Conservation (phyloP, 2,329 filamentous ascomycete species). For the Colletotrichum higginsianum region DNA sequence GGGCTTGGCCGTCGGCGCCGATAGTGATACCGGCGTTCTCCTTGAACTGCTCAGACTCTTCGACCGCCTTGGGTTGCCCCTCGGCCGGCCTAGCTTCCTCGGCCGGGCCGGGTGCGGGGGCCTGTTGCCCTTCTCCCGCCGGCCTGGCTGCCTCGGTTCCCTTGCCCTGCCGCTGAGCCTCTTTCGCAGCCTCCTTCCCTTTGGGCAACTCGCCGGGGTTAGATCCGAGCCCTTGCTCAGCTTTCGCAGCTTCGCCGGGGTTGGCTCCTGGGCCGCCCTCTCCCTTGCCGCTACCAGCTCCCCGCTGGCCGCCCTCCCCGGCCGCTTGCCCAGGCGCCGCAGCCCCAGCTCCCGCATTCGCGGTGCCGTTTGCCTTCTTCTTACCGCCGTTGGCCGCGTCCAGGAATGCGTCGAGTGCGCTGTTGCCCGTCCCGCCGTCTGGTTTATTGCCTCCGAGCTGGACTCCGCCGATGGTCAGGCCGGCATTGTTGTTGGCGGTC, state of each 20-base stretch:
- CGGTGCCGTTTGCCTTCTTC: slow-evolving; percentile 23
- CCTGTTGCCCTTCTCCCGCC: not conserved
- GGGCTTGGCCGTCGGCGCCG: slow-evolving; percentile 20
- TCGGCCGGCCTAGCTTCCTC: not conserved
- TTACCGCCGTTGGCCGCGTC: slow-evolving; percentile 17
- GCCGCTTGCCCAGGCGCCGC: not conserved
- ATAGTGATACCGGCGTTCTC: slow-evolving; percentile 33
- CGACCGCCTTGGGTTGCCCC: slow-evolving; percentile 32
- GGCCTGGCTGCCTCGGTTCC: slow-evolving; percentile 2
- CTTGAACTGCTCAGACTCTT: slow-evolving; percentile 38
- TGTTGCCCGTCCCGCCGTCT: slow-evolving; percentile 24
- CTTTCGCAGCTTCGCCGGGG: no score
- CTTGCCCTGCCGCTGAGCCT: slow-evolving; percentile 19
- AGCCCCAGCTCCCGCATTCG: slow-evolving; percentile 22
- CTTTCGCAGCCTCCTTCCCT: slow-evolving; percentile 20
- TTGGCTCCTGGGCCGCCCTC: no score
- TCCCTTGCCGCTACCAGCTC: not conserved
- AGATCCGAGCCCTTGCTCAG: no score
- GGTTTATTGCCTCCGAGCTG: slow-evolving; percentile 21
- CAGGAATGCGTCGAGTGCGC: slow-evolving; percentile 31
- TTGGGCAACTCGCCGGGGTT: no score
- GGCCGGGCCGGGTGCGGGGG: no score
- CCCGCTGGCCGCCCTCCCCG: slow-evolving; percentile 5
- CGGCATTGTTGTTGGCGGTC: slow-evolving; percentile 29
- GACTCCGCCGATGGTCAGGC: slow-evolving; percentile 27